Base-by-base conservation (phyloP, 805 yeast genomes). In the Spathaspora sp. region DNA sequence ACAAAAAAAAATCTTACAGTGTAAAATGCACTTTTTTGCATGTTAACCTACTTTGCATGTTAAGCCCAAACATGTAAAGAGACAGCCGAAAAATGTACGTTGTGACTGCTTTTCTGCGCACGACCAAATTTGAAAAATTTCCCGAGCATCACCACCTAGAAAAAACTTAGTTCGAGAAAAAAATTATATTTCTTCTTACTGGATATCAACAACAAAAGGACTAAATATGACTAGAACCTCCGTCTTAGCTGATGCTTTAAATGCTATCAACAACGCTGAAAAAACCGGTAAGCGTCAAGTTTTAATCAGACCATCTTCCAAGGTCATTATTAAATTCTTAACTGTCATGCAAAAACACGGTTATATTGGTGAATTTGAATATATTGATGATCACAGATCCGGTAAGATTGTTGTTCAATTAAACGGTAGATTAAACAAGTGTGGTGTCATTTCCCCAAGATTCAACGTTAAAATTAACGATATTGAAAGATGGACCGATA, bases 281-380 rank as follows among this genome's bases (percentile, higher is more conserved):
- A 92, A 91, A 82, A 86, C 97, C 80, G 97, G 97, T 80, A 92
- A 92, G 85, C 89, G 97, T 82, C 97, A 92, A 83, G 97, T 92
- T 70, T 80, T 92, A 76, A 87, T 92, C 81, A 89, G 97, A 86
- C 97, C 97, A 64, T 90, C 97, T 51, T 92, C 97, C 74, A 92
- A 92, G 88, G 97, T 92, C 69, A 91, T 92, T 82, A 85, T 92
- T 87, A 92, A 90, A 81, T 92, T 90, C 82, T 83, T 92, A 77
- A 83, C 89, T 72, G 97, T 92, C 68, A 91, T 92, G 89, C 97
- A 92, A 84, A 90, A 84, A 81, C 97, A 92, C 78, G 97, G 97
- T 71, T 92, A 92, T 94, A 92, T 91, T 81, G 97, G 92, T 72
- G 97, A 91, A 81, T 91, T 91, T 77, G 97, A 92, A 84, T 89